phyloP scores from a whole-genome alignment of 164 flowering plant species.

The Nymphaea colorata region DNA sequence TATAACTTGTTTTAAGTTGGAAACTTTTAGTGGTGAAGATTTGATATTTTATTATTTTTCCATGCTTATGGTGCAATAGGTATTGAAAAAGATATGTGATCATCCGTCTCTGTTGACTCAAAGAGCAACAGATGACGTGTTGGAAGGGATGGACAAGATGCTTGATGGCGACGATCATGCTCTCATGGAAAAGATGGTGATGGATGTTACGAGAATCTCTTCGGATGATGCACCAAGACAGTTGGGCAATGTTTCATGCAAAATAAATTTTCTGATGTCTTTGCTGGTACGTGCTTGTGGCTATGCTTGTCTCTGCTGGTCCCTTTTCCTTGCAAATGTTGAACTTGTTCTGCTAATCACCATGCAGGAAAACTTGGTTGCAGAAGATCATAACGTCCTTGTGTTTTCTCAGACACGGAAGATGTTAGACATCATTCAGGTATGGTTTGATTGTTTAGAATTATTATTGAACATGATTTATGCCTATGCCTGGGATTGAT shows the following conservation, averaged over 20 bases:
- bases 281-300: slow-evolving; percentile 39
- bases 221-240: slow-evolving; percentile 30
- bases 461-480: too few species aligned
- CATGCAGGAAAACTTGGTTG: slow-evolving; percentile 56
- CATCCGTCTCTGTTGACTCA: slow-evolving; percentile 90
- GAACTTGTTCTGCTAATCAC: slow-evolving; percentile 4
- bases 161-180: slow-evolving; percentile 45
- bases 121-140: slow-evolving; percentile 87
- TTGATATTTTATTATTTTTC: too few species aligned
- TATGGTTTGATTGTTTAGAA: slow-evolving; percentile 10
- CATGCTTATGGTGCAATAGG: slow-evolving; percentile 23
- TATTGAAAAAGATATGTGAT: slow-evolving; percentile 95
- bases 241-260: slow-evolving; percentile 73
- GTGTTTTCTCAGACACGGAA: slow-evolving; percentile 97
- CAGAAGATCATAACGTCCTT: slow-evolving; percentile 73
- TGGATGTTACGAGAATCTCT: slow-evolving; percentile 53
- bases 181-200: slow-evolving; percentile 64
- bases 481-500: too few species aligned
- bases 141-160: slow-evolving; percentile 86
- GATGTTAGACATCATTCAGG: slow-evolving; percentile 93
- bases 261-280: slow-evolving; percentile 69
- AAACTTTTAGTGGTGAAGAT: too few species aligned
- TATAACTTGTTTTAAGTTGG: too few species aligned
- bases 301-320: slow-evolving; percentile 7
- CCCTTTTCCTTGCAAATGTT: neutral